phyloP scores from a whole-genome alignment of 805 yeast species.

The Yarrowia sp. region DNA sequence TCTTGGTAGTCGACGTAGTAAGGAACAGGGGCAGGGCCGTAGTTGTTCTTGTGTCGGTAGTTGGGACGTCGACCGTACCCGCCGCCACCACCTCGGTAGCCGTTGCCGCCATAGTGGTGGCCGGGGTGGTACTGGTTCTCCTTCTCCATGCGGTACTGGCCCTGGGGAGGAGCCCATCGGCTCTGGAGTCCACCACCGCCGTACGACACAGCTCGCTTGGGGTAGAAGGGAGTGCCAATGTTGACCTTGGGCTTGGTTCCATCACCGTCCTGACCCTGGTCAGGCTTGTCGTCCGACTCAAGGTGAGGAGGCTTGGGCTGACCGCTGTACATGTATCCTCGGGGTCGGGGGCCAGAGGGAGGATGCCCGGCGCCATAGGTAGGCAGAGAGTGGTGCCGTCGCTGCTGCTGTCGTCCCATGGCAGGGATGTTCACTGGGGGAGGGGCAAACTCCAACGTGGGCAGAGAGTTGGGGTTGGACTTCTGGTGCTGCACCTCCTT shows the following conservation, averaged over 20 bases:
- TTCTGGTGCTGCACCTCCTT: slow-evolving; percentile 46
- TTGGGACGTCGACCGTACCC: background rate
- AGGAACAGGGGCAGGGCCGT: background rate
- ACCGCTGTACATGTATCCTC: background rate
- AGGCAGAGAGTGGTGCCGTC: slow-evolving; percentile 19
- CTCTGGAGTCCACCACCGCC: background rate
- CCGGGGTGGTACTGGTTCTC: background rate
- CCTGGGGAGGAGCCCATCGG: slow-evolving; percentile 22
- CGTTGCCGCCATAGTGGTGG: background rate
- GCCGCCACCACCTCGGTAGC: slow-evolving; percentile 4
- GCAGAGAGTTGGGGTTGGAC: slow-evolving; percentile 33
- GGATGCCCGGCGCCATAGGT: background rate
- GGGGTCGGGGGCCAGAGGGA: background rate
- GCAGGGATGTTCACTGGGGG: slow-evolving; percentile 65
- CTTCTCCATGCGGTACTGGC: slow-evolving; percentile 13
- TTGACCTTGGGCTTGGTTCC: slow-evolving; percentile 1
- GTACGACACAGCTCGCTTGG: slow-evolving; percentile 4
- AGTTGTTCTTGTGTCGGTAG: background rate
- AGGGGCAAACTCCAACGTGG: slow-evolving; percentile 63
- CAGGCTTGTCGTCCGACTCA: background rate
- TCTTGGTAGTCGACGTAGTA: slow-evolving; percentile 19
- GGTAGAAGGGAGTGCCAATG: slow-evolving; percentile 17
- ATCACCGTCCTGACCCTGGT: background rate
- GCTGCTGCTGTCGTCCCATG: background rate
- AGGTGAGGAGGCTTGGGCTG: background rate